phyloP scores from a whole-genome alignment of 495 filamentous ascomycete species.

The Pyronema domesticum region DNA sequence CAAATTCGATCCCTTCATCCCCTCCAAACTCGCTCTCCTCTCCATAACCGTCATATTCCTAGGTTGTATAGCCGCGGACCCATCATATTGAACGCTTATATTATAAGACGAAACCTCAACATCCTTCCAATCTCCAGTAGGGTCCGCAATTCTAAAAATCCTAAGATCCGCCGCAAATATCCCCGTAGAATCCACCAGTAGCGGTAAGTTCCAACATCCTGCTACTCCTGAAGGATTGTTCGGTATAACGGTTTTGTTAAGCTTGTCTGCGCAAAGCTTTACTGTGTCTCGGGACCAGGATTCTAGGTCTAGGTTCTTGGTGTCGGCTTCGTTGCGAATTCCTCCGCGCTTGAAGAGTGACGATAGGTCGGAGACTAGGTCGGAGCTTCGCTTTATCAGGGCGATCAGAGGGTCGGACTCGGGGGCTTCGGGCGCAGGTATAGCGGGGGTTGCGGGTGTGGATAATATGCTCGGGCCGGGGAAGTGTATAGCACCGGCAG shows the following conservation, averaged over 20 bases:
- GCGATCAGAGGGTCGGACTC: too few relatives aligned
- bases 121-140: conserved; percentile 39
- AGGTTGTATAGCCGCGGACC: conserved; percentile 30
- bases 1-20: conserved; percentile 9
- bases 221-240: conserved; percentile 53
- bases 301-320: conserved; percentile 16
- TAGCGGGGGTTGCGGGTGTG: too few relatives aligned
- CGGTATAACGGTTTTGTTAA: conserved; percentile 22
- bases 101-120: conserved; percentile 27
- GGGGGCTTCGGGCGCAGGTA: too few relatives aligned
- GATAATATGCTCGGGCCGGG: too few relatives aligned
- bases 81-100: conserved; percentile 2
- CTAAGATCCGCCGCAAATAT: conserved; percentile 54
- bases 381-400: too few relatives aligned
- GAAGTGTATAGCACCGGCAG: too few relatives aligned
- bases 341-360: conserved; percentile 1
- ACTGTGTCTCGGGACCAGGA: conserved; percentile 23
- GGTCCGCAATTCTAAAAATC: conserved; percentile 42
- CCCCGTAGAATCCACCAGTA: conserved; percentile 42
- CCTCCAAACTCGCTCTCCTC: conserved; percentile 24
- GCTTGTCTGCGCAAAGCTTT: conserved; percentile 12
- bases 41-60: conserved; percentile 43
- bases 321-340: conserved; percentile 19
- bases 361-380: too few relatives aligned
- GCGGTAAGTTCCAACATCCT: conserved; percentile 60